Evolutionary conservation across 805 yeast genomes (phyloP), one percentile per base, ranked within the genome.

Genomic region (Kazachstania bromeliacearum): DNA sequence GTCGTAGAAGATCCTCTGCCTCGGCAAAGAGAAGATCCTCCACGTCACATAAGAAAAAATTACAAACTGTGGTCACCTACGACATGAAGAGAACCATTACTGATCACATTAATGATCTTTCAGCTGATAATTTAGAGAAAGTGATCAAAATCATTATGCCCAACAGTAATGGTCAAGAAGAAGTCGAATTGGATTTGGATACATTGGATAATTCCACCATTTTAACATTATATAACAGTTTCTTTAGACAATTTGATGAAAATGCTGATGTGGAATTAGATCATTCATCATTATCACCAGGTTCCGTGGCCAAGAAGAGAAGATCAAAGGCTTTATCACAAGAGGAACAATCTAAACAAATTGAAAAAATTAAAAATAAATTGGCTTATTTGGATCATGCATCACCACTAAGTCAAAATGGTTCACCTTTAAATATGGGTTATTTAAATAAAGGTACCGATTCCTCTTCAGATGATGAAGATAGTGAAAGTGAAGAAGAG

Each of bases 41-140:
- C 15, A 32, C 34, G 7, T 34, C 41, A 7, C 39, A 41, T 16
- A 49, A 51, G 48, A 53, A 55, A 45, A 39, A 62, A 42, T 46
- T 49, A 39, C 57, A 46, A 37, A 51, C 53, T n/a, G 59, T 59
- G 10, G 85, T 89, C 36, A 84, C 96, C 0, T 92, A 85, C 56
- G 97, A 88, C 53, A 89, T 89, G 97, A 92, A 92, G 71, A 84
- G 85, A 56, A 92, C 85, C 57, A 78, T 92, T 40, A 76, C 87
- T 38, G 96, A 87, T 53, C 78, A 78, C 47, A 88, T 92, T 56
- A 77, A 79, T 35, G 77, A 76, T 40, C 63, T 78, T 44, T 73
- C 85, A 30, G 94, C 87, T 46, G 76, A 79, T 59, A 85, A 84
- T 63, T 66, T 89, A 49, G 83, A 79, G 48, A 80, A 82, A 41